Percentiles rank a stretch among this genome's conserved stretches.
These are phyloP conservation scores for Asclepias syriaca DNA, from an alignment of 257 asterid genomes.

Conservation along the genomic window DNA sequence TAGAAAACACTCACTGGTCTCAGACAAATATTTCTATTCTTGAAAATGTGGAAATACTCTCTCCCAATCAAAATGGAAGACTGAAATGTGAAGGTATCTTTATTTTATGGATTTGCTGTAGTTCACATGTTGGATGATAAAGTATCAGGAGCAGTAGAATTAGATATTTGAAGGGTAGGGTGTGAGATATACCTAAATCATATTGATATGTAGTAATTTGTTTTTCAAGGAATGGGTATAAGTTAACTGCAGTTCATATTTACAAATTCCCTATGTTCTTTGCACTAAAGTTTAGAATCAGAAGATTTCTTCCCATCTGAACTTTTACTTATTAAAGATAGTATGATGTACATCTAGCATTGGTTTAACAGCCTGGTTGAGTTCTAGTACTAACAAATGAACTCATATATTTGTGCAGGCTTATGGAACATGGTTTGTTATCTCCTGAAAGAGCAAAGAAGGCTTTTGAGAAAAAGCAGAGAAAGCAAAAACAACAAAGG, in stretches of 20 bases:
- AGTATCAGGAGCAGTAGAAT: neutral
- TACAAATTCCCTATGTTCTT: neutral
- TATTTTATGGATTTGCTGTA: too few species aligned
- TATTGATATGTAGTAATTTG: neutral
- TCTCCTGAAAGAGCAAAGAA: slow-evolving; percentile 71
- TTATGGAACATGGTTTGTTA: slow-evolving; percentile 90
- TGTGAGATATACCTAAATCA: neutral
- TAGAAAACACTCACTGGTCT: neutral
- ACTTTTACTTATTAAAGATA: neutral
- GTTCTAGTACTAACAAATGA: neutral
- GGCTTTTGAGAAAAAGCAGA: slow-evolving; percentile 78
- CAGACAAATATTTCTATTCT: neutral
- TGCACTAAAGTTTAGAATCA: neutral
- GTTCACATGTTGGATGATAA: neutral
- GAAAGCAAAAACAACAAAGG: slow-evolving; percentile 72
- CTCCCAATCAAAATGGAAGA: neutral
- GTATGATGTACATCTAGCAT: neutral
- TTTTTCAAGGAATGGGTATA: neutral
- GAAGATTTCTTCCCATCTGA: neutral
- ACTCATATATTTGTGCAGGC: slow-evolving; percentile 32
- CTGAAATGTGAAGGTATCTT: neutral
- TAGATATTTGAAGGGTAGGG: neutral
- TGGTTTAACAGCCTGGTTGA: too few species aligned
- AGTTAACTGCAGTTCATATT: neutral
- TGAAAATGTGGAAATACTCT: neutral